Conservation (phyloP, 2,329 filamentous ascomycete genomes). For the Lojkania enalia region DNA sequence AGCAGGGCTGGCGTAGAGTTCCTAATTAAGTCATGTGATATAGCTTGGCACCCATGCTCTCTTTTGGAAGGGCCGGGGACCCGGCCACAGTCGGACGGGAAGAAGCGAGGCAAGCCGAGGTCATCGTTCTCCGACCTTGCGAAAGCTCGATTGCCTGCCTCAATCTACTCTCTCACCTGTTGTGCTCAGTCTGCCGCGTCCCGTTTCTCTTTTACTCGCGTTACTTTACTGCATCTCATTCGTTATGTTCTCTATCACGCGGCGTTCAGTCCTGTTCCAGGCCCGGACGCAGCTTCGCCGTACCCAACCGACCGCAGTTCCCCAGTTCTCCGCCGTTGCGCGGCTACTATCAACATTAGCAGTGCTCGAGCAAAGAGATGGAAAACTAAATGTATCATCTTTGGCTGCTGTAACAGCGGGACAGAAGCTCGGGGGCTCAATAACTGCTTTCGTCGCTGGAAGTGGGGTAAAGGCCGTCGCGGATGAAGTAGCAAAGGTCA, state of each 20-base stretch:
- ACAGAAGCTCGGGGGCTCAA: conserved; percentile 78
- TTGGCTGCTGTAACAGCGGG: conserved; percentile 85
- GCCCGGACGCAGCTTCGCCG: conserved; percentile 51
- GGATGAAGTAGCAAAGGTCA: conserved; percentile 82
- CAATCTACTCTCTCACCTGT: not conserved
- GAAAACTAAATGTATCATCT: conserved; percentile 80
- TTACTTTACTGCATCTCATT: conserved; percentile 1
- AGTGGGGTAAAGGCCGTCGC: conserved; percentile 74
- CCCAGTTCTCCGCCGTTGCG: conserved; percentile 60
- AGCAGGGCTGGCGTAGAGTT: conserved; percentile 13
- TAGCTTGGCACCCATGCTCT: not conserved
- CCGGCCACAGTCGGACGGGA: conserved; percentile 15
- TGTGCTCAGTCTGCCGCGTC: conserved; percentile 1
- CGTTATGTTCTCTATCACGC: conserved; percentile 43
- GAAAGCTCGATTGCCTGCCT: not conserved
- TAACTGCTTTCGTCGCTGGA: conserved; percentile 88
- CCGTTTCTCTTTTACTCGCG: not conserved
- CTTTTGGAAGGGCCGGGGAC: too few species aligned
- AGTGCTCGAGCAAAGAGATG: conserved; percentile 88
- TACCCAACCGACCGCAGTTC: conserved; percentile 35
- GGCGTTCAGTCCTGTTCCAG: conserved; percentile 41
- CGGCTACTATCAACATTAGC: conserved; percentile 85
- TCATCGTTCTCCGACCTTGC: conserved; percentile 17
- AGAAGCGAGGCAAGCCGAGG: conserved; percentile 34
- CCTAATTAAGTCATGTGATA: conserved; percentile 10